Evolutionary conservation across 352 stramenopile genomes (phyloP).

Genomic region (Globisporangium acanthophoron): DNA sequence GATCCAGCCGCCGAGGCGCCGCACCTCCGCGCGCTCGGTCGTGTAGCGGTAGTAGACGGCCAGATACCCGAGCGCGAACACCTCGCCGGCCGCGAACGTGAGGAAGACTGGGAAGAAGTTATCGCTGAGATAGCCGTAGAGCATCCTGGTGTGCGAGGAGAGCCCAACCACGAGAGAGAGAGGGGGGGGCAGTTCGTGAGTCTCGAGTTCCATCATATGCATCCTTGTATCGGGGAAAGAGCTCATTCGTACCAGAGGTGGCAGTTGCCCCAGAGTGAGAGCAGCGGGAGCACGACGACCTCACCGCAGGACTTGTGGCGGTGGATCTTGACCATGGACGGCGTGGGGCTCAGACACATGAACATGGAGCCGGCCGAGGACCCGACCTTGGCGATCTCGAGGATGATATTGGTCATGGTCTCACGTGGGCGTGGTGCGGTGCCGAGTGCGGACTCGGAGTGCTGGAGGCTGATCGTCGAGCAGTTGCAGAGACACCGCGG

Average conservation of each 20-base stretch:
- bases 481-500: background rate
- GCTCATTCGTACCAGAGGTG: slow-evolving; percentile 23
- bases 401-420: slow-evolving; percentile 20
- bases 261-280: slow-evolving; percentile 26
- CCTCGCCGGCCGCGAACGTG: slow-evolving; percentile 24
- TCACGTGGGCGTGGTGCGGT: background rate
- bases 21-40: slow-evolving; percentile 16
- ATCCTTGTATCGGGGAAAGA: too few species aligned
- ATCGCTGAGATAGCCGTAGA: slow-evolving; percentile 29
- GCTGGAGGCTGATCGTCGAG: background rate
- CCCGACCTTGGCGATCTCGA: slow-evolving; percentile 21
- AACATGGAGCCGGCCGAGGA: slow-evolving; percentile 5
- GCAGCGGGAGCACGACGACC: slow-evolving; percentile 28
- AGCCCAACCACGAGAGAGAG: background rate
- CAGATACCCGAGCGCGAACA: slow-evolving; percentile 23
- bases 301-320: slow-evolving; percentile 21
- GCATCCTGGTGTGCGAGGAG: slow-evolving; percentile 19
- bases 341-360: slow-evolving; percentile 25
- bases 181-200: background rate
- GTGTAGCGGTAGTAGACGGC: slow-evolving; percentile 28
- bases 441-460: background rate
- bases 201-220: background rate
- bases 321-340: slow-evolving; percentile 25
- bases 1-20: slow-evolving; percentile 11
- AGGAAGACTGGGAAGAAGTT: slow-evolving; percentile 35